A percentile compares a stretch with the other conserved stretches of the same genome.
Evolutionary conservation across 352 stramenopile species (phyloP).

Genomic region (Thalassiosira exigua): DNA sequence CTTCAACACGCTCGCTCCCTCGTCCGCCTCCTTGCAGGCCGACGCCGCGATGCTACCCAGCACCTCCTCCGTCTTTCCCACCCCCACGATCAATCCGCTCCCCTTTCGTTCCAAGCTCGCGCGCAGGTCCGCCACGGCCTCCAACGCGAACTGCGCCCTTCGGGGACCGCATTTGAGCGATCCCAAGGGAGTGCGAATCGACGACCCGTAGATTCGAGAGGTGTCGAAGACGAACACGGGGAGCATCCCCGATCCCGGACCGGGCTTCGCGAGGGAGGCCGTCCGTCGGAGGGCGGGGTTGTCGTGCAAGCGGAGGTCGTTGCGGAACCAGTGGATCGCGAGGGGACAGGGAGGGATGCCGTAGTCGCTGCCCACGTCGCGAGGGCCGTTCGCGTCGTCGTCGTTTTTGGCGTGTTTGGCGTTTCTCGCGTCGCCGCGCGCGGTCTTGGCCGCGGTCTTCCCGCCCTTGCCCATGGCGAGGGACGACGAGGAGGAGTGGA

Average conservation of each 20-base stretch:
- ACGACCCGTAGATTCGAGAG: slow-evolving; percentile 66
- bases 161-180: slow-evolving; percentile 73
- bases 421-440: no score
- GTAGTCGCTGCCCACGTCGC: no score
- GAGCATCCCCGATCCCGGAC: slow-evolving; percentile 54
- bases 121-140: slow-evolving; percentile 83
- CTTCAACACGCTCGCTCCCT: not conserved
- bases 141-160: slow-evolving; percentile 85
- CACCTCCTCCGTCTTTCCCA: slow-evolving; percentile 72
- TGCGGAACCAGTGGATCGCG: slow-evolving; percentile 76
- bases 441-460: no score
- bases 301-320: slow-evolving; percentile 83
- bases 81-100: slow-evolving; percentile 73
- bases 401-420: no score
- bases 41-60: slow-evolving; percentile 39
- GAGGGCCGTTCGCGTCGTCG: no score
- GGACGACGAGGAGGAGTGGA: slow-evolving; percentile 1
- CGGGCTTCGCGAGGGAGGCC: no score
- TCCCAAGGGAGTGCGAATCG: slow-evolving; percentile 49
- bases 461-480: not conserved
- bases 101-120: slow-evolving; percentile 67
- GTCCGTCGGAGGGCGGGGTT: slow-evolving; percentile 76
- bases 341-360: not conserved
- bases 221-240: slow-evolving; percentile 87
- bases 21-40: not conserved